Conservation (phyloP, 2,329 filamentous ascomycete genomes). For the Penicillium sp. region DNA sequence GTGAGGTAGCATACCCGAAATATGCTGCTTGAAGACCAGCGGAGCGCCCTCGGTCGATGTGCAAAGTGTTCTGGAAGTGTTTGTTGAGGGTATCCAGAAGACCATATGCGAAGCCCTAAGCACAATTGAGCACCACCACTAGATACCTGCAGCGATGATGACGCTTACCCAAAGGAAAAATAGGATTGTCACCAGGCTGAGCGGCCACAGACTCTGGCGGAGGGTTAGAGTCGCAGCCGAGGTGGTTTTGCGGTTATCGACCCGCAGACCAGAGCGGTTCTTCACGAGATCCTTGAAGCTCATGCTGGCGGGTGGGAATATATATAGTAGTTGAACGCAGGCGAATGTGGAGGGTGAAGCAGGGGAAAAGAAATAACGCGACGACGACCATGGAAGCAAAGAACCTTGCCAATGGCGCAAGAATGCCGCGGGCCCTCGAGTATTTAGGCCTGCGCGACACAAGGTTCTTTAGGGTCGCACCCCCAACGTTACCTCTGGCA, state of each 20-base stretch:
- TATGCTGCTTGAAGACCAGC: conserved; percentile 64
- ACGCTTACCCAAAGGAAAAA: conserved; percentile 53
- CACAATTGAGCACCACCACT: neutral
- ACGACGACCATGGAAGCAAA: neutral
- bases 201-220: conserved; percentile 45
- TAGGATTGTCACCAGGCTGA: conserved; percentile 48
- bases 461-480: no score
- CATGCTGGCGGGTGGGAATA: conserved; percentile 23
- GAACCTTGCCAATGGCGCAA: no score
- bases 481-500: no score
- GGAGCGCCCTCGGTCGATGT: conserved; percentile 56
- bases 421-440: no score
- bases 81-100: conserved; percentile 52
- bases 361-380: neutral
- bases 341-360: neutral
- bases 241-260: conserved; percentile 39
- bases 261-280: conserved; percentile 32
- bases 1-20: conserved; percentile 55
- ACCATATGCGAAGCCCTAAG: conserved; percentile 49
- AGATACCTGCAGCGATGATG: neutral
- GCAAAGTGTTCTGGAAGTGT: conserved; percentile 57
- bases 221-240: conserved; percentile 44
- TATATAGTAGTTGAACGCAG: neutral
- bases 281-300: conserved; percentile 29
- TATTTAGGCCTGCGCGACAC: no score